Evolutionary conservation across 768 basidiomycete species (phyloP), one percentile per base, ranked within the genome.

Genomic region (Phaffia tasmanica): DNA sequence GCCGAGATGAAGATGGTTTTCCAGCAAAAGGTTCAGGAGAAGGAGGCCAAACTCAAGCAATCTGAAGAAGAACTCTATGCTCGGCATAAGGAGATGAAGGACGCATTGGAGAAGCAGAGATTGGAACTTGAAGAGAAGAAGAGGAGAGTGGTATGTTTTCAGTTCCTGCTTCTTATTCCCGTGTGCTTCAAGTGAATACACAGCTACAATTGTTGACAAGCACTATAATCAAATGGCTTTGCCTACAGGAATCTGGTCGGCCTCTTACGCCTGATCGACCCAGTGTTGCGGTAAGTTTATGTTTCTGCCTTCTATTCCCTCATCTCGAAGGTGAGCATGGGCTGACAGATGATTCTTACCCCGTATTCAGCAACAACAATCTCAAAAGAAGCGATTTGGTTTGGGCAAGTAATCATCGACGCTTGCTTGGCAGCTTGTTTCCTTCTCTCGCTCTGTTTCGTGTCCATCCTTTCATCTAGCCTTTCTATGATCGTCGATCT

Each of bases 1-100:
- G 88, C 92, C 64, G 95, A 98, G 82, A 99, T 99, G 95, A 98
- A 97, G 85, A 91, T 94, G 89, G 95, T 99, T 73, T 99, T 99
- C 91, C 92, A 93, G 76, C 95, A 98, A 79, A 99, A 99, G 78
- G 95, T 99, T 64, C 90, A 92, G 76, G 95, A 99, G 77, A 98
- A 99, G 81, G 95, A 99, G 77, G 84, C 90, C 71, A 98, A 98
- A 79, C 83, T 99, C 76, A 97, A 97, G 81, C 95, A 98, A 78
- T 90, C 88, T 62, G 95, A 99, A 79, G 95, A 98, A 79, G 95
- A 98, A 80, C 83, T 99, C 21, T 99, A 99, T 76, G 88, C 93
- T 67, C 86, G 94, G 68, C 95, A 99, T 81, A 87, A 90, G 77
- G 95, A 99, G 78, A 98, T 99, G 95, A 99, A 98, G 81, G 95